Base-by-base conservation (phyloP, 129 eudicot genomes). In the Centella asiatica region DNA sequence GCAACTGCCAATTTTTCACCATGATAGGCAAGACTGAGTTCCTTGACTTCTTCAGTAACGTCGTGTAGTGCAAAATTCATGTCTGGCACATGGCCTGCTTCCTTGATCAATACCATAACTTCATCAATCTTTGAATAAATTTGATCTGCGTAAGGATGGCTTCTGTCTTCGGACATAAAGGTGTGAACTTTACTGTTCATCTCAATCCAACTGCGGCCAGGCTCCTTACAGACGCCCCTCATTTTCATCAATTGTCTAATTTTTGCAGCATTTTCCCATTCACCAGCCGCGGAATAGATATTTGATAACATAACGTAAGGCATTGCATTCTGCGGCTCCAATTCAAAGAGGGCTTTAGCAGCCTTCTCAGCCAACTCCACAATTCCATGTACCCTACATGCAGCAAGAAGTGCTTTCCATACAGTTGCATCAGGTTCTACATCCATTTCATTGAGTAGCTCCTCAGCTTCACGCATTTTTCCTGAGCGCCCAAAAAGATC, bases 51-150 rank as follows among this genome's bases (percentile, higher is more conserved):
- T 66, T 85, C 97, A 57, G 82, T 81, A 20, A 80, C 74, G 52
- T 89, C 85, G 57, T 89, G 95, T 58, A 89, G 84, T 1, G 97
- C 87, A 49, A 80, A 89, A 50, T 60, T 82, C 79, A 79, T 69
- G 64, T 89, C 90, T 1, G 95, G 83, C 12, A 80, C 81, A 69
- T 85, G 85, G 13, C 94, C 97, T 5, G 76, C 87, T 69, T 73
- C 80, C 60, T 76, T 85, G 36, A 85, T 82, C 42, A 52, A 56
- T 62, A 12, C 68, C 55, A 89, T 72, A 42, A 85, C 61, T 57
- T 85, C 95, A 48, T 77, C 83, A 23, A 82, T 73, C 80, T 89
- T 82, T 20, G 42, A 32, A 66, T 77, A 89, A 24, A 85, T 53
- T 5, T 53, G 19, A 53, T 53, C 59, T 26, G 27, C 27, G 27